phyloP scores from a whole-genome alignment of 352 stramenopile genomes.

The Phytophthora sansomeana region DNA sequence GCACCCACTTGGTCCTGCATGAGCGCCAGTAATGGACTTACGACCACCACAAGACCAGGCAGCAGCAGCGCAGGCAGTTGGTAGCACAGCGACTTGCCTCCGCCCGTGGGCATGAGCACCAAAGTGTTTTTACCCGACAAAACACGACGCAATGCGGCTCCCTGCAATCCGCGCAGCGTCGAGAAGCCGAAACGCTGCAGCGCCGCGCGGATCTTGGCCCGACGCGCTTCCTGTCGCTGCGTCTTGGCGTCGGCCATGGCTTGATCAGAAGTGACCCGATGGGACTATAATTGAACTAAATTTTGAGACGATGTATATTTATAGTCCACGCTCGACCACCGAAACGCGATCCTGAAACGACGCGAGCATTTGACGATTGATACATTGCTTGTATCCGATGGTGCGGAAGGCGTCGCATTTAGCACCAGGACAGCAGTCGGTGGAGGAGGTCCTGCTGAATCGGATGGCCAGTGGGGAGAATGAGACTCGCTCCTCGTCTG shows the following conservation, averaged over 20 bases:
- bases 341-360: conserved; percentile 27
- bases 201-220: conserved; percentile 56
- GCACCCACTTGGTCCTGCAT: conserved; percentile 90
- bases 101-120: conserved; percentile 96
- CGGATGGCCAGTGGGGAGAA: conserved; percentile 45
- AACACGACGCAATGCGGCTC: conserved; percentile 51
- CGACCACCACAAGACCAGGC: conserved; percentile 84
- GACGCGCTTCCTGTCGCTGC: conserved; percentile 43
- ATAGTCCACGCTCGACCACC: conserved; percentile 1
- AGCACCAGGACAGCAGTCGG: conserved; percentile 57
- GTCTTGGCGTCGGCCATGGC: conserved; percentile 20
- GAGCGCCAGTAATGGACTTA: conserved; percentile 89
- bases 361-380: neutral
- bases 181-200: conserved; percentile 57
- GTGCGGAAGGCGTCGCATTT: conserved; percentile 67
- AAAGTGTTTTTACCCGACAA: conserved; percentile 64
- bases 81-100: conserved; percentile 98
- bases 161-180: conserved; percentile 53
- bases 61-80: conserved; percentile 88
- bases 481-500: conserved; percentile 11
- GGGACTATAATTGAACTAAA: neutral
- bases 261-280: conserved; percentile 21
- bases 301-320: neutral
- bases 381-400: conserved; percentile 34
- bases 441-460: conserved; percentile 76